Conservation (phyloP, 164 flowering plant genomes). For the Sextonia rubra region DNA sequence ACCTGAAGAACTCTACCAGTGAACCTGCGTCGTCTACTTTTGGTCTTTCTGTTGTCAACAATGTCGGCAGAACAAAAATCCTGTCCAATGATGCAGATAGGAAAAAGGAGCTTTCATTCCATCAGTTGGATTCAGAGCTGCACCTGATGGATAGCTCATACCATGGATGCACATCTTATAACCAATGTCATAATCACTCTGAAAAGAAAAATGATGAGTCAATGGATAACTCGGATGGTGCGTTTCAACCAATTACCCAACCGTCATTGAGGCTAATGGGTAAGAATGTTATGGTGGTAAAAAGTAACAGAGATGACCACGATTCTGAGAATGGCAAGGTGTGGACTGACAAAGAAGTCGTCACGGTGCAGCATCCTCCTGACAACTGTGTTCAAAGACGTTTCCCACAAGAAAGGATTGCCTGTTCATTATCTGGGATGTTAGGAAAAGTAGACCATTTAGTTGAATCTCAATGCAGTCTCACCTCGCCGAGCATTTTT, state of each 20-base stretch:
- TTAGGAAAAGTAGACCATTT: constrained; percentile 13
- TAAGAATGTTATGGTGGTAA: constrained; percentile 54
- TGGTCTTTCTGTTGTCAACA: constrained; percentile 16
- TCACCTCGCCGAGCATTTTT: constrained; percentile 14
- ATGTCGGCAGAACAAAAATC: constrained; percentile 16
- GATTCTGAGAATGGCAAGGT: constrained; percentile 33
- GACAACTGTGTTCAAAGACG: constrained; percentile 13
- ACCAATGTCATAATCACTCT: constrained; percentile 19
- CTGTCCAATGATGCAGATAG: constrained; percentile 14
- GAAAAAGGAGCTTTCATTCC: constrained; percentile 12
- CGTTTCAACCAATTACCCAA: constrained; percentile 17
- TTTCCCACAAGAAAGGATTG: constrained; percentile 23
- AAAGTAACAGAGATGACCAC: constrained; percentile 23
- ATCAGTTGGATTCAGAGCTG: constrained; percentile 21
- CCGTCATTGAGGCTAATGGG: constrained; percentile 76
- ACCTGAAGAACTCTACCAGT: constrained; percentile 6
- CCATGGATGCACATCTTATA: constrained; percentile 14
- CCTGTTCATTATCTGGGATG: constrained; percentile 17
- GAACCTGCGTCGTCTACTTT: constrained; percentile 20
- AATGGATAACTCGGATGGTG: constrained; percentile 12
- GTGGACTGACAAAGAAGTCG: constrained; percentile 45
- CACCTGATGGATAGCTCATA: constrained; percentile 19
- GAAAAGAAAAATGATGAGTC: constrained; percentile 14
- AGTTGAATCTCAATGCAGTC: constrained; percentile 10
- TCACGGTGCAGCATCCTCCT: constrained; percentile 22